Evolutionary conservation across 2,329 filamentous ascomycete genomes (phyloP), one percentile per base, ranked within the genome.

Genomic region (Pseudogymnoascus sp.): DNA sequence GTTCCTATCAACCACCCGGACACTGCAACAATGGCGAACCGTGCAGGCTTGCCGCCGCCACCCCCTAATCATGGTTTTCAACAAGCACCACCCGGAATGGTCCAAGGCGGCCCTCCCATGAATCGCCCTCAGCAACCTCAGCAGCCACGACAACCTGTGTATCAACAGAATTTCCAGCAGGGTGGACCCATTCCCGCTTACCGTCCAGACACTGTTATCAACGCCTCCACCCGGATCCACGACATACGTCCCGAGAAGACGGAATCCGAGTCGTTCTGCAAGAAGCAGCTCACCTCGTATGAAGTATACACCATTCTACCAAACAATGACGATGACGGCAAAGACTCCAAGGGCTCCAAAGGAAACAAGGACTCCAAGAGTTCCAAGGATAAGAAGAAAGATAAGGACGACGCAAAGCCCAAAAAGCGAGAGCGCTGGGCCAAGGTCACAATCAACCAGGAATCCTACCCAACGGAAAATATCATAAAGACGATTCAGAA

Each of bases 261-360:
- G 6, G 34, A 69, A 57, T 67, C 69, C 8, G 70, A 71, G 16
- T 64, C 65, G 5, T 65, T 66, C 10, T 70, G 65, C 42, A 65
- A 65, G 18, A 70, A 71, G 64, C 67, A 67, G 47, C 61, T 73
- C 18, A 72, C 71, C 4, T 65, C 65, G 11, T 71, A 71, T 59
- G 39, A 37, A 7, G 69, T 66, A 11, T 67, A 64, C 51, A 69
- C 69, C 0, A 67, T 73, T n/a, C 18, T 40, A 8, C 57, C 57
- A 60, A 40, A 4, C 34, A 26, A 40, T n/a, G 37, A 60, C n/a
- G 57, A 60, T 40, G 57, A 60, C n/a, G 37, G 37, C 57, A 60
- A 60, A 40, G 31, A 37, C 57, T 23, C 18, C 34, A 60, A 60
- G 2, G 37, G 31, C 14, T 29, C 18, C 18, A 60, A 18, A 23